Evolutionary conservation across 2,329 filamentous ascomycete genomes (phyloP), one percentile per base, ranked within the genome.

Genomic region (Verticillium isaacii): DNA sequence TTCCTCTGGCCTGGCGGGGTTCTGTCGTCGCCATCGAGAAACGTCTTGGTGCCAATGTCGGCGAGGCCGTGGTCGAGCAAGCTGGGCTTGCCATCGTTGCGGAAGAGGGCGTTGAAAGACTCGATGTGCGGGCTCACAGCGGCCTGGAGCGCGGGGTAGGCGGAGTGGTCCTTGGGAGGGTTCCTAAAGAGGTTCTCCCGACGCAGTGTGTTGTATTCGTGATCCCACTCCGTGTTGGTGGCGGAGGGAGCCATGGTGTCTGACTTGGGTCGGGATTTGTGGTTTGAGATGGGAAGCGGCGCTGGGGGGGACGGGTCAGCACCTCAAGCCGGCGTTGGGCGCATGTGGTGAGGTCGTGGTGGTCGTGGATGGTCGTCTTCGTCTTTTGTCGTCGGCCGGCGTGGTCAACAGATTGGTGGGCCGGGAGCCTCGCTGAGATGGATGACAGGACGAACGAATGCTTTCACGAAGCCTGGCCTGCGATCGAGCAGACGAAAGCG

Each of bases 41-140:
- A 96, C 5, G 86, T 86, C 78, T 94, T 96, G 66, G 86, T 90
- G 70, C 94, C 95, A 77, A 99, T 98, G 73, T 99, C 95, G 71
- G 85, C 86, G 64, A 98, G 75, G 14, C 85, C 93, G 66, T 92
- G 88, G 58, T 90, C 85, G 60, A 99, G 71, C 62, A 87, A 73
- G 54, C 80, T 75, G 15, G 73, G 74, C 66, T 75, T 77, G 58
- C 91, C 92, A 75, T 89, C 84, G 62, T 84, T 81, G 36, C 88
- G 85, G 73, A 97, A 96, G 57, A 98, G 83, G 59, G 88, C 88
- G 80, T 99, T 97, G 85, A 97, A 99, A 7, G 95, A 95, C 71
- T 97, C 89, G 69, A 98, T 90, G 76, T 99, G 95, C 58, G 95
- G 95, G 67, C 91, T 84, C 63, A 98, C 88, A n/a, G 94, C 91